These are phyloP conservation scores for Phialophora expanda DNA, from an alignment of 2,329 filamentous ascomycete genomes.

Conservation along the genomic window DNA sequence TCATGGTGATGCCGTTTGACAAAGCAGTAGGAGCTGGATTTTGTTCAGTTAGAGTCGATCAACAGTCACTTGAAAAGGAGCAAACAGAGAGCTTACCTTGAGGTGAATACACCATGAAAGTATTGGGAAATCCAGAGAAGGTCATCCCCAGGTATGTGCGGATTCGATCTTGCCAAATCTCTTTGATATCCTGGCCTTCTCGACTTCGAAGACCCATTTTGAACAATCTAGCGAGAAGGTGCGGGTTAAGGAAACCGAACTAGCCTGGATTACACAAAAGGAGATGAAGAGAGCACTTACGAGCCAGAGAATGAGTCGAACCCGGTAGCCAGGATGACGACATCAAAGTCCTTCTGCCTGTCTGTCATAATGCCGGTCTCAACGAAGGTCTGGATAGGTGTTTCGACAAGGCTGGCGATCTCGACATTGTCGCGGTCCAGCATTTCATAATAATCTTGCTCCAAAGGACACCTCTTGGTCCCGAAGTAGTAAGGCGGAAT, in stretches of 20 bases:
- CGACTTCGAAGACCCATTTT: slow-evolving; percentile 49
- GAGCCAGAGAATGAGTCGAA: slow-evolving; percentile 51
- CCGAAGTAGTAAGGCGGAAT: slow-evolving; percentile 62
- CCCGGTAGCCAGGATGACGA: too few species aligned
- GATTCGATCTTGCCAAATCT: slow-evolving; percentile 48
- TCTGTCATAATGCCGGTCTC: slow-evolving; percentile 29
- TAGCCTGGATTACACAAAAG: too few species aligned
- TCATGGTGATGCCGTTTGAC: slow-evolving; percentile 51
- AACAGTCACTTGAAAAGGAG: too few species aligned
- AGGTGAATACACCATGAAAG: slow-evolving; percentile 59
- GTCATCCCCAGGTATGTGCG: slow-evolving; percentile 52
- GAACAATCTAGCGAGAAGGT: slow-evolving; percentile 41
- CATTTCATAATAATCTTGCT: slow-evolving; percentile 59
- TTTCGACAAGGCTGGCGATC: slow-evolving; percentile 52
- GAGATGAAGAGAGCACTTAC: slow-evolving; percentile 16
- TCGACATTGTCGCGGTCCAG: slow-evolving; percentile 55
- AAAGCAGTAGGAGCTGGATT: slow-evolving; percentile 38
- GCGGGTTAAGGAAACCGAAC: too few species aligned
- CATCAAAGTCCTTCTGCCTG: slow-evolving; percentile 45
- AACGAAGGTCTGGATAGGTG: slow-evolving; percentile 39
- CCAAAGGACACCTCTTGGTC: slow-evolving; percentile 57
- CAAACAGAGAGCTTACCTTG: slow-evolving; percentile 47
- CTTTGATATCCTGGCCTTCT: slow-evolving; percentile 42
- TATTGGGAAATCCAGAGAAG: slow-evolving; percentile 53
- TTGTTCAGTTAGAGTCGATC: too few species aligned